These are phyloP conservation scores for Gryganskiella cystojenkinii DNA, from an alignment of 192 early-diverging fungal genomes.

Conservation along the genomic window DNA sequence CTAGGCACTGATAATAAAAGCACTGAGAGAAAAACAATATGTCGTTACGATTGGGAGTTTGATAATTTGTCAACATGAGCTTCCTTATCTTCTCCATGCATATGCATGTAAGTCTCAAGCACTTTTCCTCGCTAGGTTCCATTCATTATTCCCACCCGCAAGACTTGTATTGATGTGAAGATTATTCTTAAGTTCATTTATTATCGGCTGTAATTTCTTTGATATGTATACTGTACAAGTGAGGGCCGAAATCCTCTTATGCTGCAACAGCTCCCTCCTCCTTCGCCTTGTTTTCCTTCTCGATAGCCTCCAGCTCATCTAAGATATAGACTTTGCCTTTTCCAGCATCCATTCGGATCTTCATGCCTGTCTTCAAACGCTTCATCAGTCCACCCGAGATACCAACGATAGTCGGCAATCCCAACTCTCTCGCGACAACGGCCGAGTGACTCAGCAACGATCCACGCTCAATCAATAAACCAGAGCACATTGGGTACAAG, in stretches of 20 bases:
- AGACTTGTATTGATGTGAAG: too few species aligned
- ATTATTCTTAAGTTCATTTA: too few species aligned
- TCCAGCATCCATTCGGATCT: conserved; percentile 51
- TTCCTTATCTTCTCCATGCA: too few species aligned
- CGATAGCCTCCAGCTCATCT: conserved; percentile 46
- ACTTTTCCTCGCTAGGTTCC: too few species aligned
- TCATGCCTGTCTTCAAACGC: conserved; percentile 48
- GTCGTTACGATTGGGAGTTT: too few species aligned
- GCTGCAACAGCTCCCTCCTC: not conserved
- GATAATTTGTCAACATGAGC: too few species aligned
- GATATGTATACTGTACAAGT: too few species aligned
- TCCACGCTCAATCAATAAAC: conserved; percentile 53
- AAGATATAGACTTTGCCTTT: conserved; percentile 50
- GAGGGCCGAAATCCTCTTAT: not conserved
- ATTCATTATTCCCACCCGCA: too few species aligned
- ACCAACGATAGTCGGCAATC: conserved; percentile 58
- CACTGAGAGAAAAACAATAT: too few species aligned
- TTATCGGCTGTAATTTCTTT: too few species aligned
- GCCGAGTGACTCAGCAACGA: conserved; percentile 55
- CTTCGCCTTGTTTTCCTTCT: conserved; percentile 18
- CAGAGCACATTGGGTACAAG: conserved; percentile 54
- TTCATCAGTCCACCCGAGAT: conserved; percentile 53
- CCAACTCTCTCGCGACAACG: conserved; percentile 56
- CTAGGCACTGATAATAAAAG: too few species aligned
- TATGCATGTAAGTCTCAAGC: too few species aligned